phyloP scores from a whole-genome alignment of 306 rosid genomes.

The Aeschynomene evenia region DNA sequence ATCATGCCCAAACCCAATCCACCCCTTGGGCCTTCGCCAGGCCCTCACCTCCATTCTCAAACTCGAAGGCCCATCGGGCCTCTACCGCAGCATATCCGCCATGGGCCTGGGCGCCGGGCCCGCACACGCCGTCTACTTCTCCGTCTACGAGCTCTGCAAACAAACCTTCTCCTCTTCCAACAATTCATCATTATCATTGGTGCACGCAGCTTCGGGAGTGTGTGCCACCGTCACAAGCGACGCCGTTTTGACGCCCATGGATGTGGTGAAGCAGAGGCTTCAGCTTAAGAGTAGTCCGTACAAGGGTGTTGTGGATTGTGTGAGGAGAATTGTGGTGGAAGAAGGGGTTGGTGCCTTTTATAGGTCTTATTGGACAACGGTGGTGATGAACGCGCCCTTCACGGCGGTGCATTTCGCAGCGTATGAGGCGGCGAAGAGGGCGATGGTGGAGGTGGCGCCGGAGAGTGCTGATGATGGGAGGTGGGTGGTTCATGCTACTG shows the following conservation, averaged over 20 bases:
- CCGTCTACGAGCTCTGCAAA: slow-evolving; percentile 47
- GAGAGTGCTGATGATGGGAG: slow-evolving; percentile 48
- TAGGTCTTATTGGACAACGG: slow-evolving; percentile 54
- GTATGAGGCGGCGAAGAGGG: slow-evolving; percentile 56
- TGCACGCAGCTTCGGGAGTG: slow-evolving; percentile 51
- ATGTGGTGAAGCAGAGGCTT: slow-evolving; percentile 67
- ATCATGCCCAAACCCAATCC: too few relatives aligned
- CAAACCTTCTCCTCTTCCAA: slow-evolving; percentile 21
- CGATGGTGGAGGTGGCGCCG: slow-evolving; percentile 40
- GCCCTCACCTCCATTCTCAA: slow-evolving; percentile 46
- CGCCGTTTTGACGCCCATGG: slow-evolving; percentile 59
- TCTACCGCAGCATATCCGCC: slow-evolving; percentile 54
- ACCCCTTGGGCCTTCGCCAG: slow-evolving; percentile 43
- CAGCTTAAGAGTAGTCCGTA: slow-evolving; percentile 49
- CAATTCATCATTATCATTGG: slow-evolving; percentile 34
- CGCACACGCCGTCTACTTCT: slow-evolving; percentile 59
- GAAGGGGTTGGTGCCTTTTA: slow-evolving; percentile 52
- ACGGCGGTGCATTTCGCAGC: slow-evolving; percentile 63
- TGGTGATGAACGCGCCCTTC: slow-evolving; percentile 67
- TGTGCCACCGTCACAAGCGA: slow-evolving; percentile 56
- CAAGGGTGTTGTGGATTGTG: slow-evolving; percentile 52
- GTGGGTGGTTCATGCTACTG: slow-evolving; percentile 62
- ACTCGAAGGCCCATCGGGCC: slow-evolving; percentile 42
- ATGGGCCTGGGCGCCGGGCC: slow-evolving; percentile 69
- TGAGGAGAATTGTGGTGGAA: slow-evolving; percentile 43